Evolutionary conservation across 1,284 basidiomycete genomes (phyloP).

Genomic region (Athelia psychrophila): DNA sequence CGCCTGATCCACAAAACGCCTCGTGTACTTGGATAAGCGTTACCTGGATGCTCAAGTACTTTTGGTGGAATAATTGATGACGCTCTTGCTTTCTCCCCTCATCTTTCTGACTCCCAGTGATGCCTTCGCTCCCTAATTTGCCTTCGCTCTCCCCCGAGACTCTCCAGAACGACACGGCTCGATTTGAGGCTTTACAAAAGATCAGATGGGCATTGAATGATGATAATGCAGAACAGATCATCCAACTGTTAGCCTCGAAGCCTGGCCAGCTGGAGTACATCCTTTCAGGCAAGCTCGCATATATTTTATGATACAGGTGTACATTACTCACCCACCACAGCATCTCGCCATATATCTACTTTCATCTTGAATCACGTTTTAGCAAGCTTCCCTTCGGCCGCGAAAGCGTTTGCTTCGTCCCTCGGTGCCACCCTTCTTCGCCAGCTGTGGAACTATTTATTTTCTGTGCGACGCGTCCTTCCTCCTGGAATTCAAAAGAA

Average conservation of each 20-base stretch:
- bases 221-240: neutral
- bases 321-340: neutral
- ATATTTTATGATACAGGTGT: neutral
- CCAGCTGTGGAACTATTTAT: neutral
- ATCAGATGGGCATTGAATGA: neutral
- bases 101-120: too few species aligned
- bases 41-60: too few species aligned
- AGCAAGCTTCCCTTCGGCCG: slow-evolving; percentile 1
- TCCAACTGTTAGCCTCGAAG: neutral
- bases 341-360: neutral
- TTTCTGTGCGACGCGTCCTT: neutral
- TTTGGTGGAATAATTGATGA: too few species aligned
- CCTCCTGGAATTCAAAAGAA: neutral
- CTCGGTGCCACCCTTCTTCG: neutral
- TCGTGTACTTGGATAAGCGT: too few species aligned
- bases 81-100: too few species aligned
- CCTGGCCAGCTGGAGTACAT: neutral
- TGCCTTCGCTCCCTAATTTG: neutral
- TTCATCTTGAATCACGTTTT: neutral
- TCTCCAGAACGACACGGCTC: neutral
- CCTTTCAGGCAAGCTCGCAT: neutral
- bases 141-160: neutral
- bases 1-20: too few species aligned
- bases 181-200: neutral
- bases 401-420: neutral